Percentiles rank a stretch among this genome's conserved stretches.
Evolutionary conservation across 108 stramenopile genomes (phyloP).

Genomic region (Fragilariopsis cylindrus): DNA sequence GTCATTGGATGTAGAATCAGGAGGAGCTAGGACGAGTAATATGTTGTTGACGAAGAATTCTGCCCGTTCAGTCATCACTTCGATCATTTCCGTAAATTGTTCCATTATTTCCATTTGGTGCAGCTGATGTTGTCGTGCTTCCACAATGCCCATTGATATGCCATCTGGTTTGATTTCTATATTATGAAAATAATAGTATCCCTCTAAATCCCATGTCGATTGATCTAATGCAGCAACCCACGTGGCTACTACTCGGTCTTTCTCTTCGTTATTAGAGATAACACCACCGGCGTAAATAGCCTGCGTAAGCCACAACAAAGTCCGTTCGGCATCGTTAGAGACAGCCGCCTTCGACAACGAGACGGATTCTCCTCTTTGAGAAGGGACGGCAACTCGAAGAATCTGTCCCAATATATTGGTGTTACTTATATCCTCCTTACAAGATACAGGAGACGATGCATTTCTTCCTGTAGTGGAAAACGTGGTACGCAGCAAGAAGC

Average conservation of each 20-base stretch:
- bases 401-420: constrained; percentile 42
- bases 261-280: background rate
- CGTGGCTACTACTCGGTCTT: background rate
- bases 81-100: background rate
- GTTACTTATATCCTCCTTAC: background rate
- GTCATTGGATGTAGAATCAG: background rate
- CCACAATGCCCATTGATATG: background rate
- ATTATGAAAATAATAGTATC: background rate
- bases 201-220: background rate
- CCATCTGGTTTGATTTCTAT: background rate
- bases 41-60: constrained; percentile 17
- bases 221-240: constrained; percentile 1
- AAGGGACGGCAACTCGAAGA: constrained; percentile 43
- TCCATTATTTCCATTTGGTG: background rate
- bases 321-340: constrained; percentile 3
- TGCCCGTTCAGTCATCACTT: constrained; percentile 4
- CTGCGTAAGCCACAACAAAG: constrained; percentile 9
- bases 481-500: constrained; percentile 4
- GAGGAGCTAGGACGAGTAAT: background rate
- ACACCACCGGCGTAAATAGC: background rate
- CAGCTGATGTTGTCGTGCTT: background rate
- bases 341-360: background rate
- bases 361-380: background rate
- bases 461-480: background rate
- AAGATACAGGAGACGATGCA: background rate